A percentile compares a stretch with the other conserved stretches of the same genome.
phyloP scores from a whole-genome alignment of 495 filamentous ascomycete genomes.

The Penicillium psychrofluorescens region DNA sequence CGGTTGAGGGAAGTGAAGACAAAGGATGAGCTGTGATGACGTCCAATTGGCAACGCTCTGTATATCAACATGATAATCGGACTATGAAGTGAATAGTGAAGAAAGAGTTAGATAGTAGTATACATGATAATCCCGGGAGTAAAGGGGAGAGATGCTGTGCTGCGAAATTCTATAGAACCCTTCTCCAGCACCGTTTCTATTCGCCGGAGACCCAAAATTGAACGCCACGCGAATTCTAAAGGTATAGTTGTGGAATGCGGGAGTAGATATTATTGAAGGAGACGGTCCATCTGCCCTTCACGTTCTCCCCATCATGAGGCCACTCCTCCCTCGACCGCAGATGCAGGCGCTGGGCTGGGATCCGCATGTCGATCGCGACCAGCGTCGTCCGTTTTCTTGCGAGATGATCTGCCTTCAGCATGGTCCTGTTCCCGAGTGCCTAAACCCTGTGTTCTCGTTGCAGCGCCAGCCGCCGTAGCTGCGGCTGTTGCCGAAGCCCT shows the following conservation, averaged over 20 bases:
- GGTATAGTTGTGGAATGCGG: too few species aligned
- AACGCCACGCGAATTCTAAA: too few species aligned
- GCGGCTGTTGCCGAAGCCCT: constrained; percentile 1
- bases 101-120: too few species aligned
- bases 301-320: background rate
- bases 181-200: too few species aligned
- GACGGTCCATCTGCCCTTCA: background rate
- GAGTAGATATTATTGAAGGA: background rate
- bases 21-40: constrained; percentile 37
- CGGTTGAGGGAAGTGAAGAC: constrained; percentile 35
- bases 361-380: background rate
- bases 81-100: too few species aligned
- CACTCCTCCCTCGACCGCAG: background rate
- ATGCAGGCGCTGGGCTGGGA: background rate
- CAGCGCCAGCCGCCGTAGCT: constrained; percentile 9
- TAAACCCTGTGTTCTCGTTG: constrained; percentile 3
- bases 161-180: too few species aligned
- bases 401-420: background rate
- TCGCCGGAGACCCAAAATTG: too few species aligned
- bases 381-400: background rate
- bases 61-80: too few species aligned
- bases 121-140: too few species aligned
- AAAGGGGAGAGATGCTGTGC: too few species aligned
- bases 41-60: background rate
- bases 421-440: constrained; percentile 1